Evolutionary conservation across 2,329 filamentous ascomycete genomes (phyloP).

Genomic region (Dothistroma pini): DNA sequence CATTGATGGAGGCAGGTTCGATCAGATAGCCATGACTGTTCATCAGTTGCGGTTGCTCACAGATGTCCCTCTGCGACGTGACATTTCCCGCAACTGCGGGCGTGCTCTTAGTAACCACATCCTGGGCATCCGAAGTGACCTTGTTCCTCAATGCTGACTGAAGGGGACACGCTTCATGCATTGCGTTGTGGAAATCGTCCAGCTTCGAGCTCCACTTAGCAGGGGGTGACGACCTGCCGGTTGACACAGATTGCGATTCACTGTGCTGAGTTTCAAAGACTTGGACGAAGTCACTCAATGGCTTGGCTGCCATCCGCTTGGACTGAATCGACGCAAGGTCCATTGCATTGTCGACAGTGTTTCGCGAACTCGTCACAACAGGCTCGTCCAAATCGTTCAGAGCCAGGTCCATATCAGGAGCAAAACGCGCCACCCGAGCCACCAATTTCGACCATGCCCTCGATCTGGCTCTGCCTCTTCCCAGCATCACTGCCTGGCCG

Average conservation of each 20-base stretch:
- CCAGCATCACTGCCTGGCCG: neutral
- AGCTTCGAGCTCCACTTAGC: neutral
- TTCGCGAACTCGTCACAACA: constrained; percentile 32
- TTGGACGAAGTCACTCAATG: constrained; percentile 31
- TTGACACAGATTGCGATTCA: neutral
- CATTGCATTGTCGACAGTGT: constrained; percentile 21
- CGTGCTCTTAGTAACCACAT: neutral
- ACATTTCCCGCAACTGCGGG: neutral
- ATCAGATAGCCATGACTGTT: constrained; percentile 43
- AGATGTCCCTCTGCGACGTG: constrained; percentile 35
- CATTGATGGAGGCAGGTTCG: constrained; percentile 40
- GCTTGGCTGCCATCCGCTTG: neutral
- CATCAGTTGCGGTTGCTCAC: constrained; percentile 41
- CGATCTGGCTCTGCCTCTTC: neutral
- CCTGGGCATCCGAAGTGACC: neutral
- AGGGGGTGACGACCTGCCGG: neutral
- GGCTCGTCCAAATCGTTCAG: constrained; percentile 42
- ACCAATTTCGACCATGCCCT: neutral
- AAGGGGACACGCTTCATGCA: neutral
- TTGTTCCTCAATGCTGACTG: neutral
- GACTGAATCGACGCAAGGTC: neutral
- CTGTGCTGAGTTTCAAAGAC: neutral
- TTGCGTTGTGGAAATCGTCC: neutral
- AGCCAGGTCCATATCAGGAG: constrained; percentile 31
- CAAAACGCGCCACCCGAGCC: neutral